These are phyloP conservation scores for Fusarium nurragi DNA, from an alignment of 2,329 filamentous ascomycete species.

Conservation along the genomic window DNA sequence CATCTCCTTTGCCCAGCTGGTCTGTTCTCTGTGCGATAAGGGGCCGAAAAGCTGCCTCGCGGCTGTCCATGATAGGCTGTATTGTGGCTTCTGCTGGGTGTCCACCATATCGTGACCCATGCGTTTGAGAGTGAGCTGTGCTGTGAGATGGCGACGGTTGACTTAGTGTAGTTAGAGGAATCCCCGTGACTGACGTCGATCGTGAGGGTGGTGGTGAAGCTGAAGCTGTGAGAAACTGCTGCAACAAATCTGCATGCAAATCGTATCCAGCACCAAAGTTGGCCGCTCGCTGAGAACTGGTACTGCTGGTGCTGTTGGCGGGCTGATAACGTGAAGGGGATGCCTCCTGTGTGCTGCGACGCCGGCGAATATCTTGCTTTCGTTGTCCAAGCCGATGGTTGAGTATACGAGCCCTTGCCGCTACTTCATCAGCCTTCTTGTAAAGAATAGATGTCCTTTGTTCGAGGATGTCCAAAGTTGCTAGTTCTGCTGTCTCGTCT, in stretches of 20 bases:
- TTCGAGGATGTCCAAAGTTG: constrained; percentile 84
- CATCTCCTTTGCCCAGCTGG: constrained; percentile 75
- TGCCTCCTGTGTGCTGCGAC: constrained; percentile 44
- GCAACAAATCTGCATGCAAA: constrained; percentile 64
- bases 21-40: constrained; percentile 82
- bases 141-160: constrained; percentile 44
- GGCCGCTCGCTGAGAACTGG: constrained; percentile 28
- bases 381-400: constrained; percentile 73
- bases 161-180: constrained; percentile 35
- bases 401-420: constrained; percentile 72
- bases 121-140: constrained; percentile 33
- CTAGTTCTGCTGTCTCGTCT: constrained; percentile 86
- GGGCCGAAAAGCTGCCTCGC: constrained; percentile 51
- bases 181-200: constrained; percentile 43
- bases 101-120: constrained; percentile 24
- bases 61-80: constrained; percentile 39
- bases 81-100: constrained; percentile 43
- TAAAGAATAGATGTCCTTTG: constrained; percentile 79
- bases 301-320: constrained; percentile 41
- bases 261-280: constrained; percentile 53
- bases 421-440: constrained; percentile 80
- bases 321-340: constrained; percentile 52
- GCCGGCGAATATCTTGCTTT: constrained; percentile 46
- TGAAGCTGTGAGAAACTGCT: constrained; percentile 57
- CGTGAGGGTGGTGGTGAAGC: constrained; percentile 41